Conservation (phyloP, 345 rosid species). For the Adansonia digitata region DNA sequence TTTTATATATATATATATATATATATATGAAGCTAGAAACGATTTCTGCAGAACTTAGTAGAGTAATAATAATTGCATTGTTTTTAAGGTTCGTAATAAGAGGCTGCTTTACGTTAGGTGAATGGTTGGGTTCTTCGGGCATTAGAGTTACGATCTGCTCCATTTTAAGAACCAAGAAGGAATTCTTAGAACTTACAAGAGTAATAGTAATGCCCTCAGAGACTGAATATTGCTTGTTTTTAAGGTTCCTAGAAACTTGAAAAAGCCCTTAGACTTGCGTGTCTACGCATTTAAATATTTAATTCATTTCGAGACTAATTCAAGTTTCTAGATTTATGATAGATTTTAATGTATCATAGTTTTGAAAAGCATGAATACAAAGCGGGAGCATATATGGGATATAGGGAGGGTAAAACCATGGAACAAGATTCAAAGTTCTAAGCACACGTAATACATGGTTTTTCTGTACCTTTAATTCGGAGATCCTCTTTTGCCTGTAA, state of each 20-base stretch:
- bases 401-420: background rate
- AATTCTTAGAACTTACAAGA: background rate
- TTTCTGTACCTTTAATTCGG: background rate
- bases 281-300: background rate
- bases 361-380: background rate
- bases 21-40: background rate
- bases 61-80: background rate
- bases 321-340: background rate
- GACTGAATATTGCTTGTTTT: background rate
- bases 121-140: background rate
- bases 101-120: background rate
- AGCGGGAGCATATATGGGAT: background rate
- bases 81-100: background rate
- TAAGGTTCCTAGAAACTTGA: background rate
- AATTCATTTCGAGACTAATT: background rate
- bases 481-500: background rate
- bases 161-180: background rate
- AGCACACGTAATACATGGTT: background rate
- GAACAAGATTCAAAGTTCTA: background rate
- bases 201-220: background rate
- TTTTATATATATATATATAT: no score
- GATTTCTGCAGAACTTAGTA: no score
- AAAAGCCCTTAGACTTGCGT: background rate
- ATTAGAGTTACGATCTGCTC: background rate
- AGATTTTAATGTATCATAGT: background rate